Evolutionary conservation across 306 rosid species (phyloP), one percentile per base, ranked within the genome.

Genomic region (Prunus dulcis): DNA sequence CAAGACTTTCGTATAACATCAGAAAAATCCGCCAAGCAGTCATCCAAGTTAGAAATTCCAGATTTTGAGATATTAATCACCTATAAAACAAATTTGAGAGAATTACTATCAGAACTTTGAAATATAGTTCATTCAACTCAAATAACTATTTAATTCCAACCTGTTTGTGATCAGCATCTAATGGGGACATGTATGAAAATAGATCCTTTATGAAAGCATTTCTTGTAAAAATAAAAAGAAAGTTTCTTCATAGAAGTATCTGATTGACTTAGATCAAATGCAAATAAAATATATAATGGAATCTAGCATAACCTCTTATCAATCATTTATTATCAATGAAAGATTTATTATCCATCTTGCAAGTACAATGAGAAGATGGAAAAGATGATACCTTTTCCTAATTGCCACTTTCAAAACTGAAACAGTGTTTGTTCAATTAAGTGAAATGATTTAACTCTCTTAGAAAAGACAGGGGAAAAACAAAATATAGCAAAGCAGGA

Each of bases 41-140:
- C 86, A 80, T 82, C 85, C 80, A 72, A 51, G 77, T 73, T 76
- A 72, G 73, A 76, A 66, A 83, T 82, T 73, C 66, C 64, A 61
- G 85, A 79, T 73, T 72, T 81, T 76, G 91, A 80, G 72, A 84
- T 84, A 69, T 73, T 76, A 78, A 80, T 90, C 84, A 92, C 93
- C 99, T 95, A 91, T 28, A 78, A 79, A 78, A 63, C 53, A 80
- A 62, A 80, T 23, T 46, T 3, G 3, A 25, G 43, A 50, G 49
- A 78, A 22, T 27, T 25, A 19, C 61, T 41, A 73, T 47, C 56
- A 58, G 34, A 9, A 71, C 25, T 50, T 28, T 1, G 7, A 50
- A 32, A 58, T 14, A 55, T 32, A 77, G 63, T 61, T 77, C 43
- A 73, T 41, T 46, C 27, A 73, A 18, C 56, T 25, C 27, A 43